phyloP scores from a whole-genome alignment of 2,329 filamentous ascomycete genomes.

The Monilinia polystroma region DNA sequence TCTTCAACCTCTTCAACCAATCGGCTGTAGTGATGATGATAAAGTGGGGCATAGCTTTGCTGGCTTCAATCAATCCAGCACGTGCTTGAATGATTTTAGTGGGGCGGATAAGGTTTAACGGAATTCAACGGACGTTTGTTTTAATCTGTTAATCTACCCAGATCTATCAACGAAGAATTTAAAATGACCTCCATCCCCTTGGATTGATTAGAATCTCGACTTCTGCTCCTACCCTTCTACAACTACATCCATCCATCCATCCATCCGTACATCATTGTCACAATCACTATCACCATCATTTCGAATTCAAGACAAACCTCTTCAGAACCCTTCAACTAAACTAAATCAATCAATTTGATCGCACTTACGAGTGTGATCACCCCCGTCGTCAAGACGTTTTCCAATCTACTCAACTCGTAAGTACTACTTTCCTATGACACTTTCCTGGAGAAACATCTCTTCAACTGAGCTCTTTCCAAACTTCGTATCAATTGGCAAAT shows the following conservation, averaged over 20 bases:
- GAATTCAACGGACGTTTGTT: neutral
- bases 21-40: too few species aligned
- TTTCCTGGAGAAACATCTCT: neutral
- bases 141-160: too few species aligned
- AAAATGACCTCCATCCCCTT: neutral
- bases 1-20: too few species aligned
- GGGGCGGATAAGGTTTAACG: neutral
- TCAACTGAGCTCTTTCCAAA: neutral
- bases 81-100: too few species aligned
- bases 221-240: neutral
- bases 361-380: slow-evolving; percentile 40
- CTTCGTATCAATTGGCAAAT: too few species aligned
- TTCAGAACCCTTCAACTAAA: slow-evolving; percentile 19
- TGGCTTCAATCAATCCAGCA: too few species aligned
- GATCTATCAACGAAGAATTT: neutral
- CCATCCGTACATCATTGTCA: too few species aligned
- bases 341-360: slow-evolving; percentile 30
- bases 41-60: too few species aligned
- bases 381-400: slow-evolving; percentile 89
- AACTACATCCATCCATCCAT: neutral
- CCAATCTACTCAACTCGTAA: slow-evolving; percentile 96
- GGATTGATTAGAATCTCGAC: too few species aligned
- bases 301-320: neutral
- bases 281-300: neutral
- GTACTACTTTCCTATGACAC: slow-evolving; percentile 41